phyloP scores from a whole-genome alignment of 2,329 filamentous ascomycete genomes.

The Aspergillus persii region DNA sequence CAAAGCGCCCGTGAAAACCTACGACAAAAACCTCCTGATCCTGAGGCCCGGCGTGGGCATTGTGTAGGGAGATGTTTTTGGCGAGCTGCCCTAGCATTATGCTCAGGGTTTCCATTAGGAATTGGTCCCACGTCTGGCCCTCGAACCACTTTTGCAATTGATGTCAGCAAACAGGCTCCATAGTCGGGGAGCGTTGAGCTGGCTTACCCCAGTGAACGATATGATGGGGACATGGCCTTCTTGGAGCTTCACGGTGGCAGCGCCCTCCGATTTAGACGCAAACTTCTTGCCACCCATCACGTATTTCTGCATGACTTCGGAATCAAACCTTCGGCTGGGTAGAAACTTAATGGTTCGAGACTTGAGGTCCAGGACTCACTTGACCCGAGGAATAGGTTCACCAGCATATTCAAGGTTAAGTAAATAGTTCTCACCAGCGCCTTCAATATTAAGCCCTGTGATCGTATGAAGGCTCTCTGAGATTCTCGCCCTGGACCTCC shows the following conservation, averaged over 20 bases:
- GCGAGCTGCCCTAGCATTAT: constrained; percentile 13
- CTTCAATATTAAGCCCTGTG: neutral
- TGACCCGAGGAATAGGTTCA: neutral
- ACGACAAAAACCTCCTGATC: constrained; percentile 8
- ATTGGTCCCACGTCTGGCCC: constrained; percentile 10
- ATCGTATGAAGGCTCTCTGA: neutral
- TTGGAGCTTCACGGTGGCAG: neutral
- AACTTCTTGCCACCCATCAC: constrained; percentile 1
- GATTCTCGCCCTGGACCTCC: neutral
- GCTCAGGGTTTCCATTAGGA: constrained; percentile 4
- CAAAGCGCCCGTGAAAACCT: constrained; percentile 1
- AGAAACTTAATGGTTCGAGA: neutral
- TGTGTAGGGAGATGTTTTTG: neutral
- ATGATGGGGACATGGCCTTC: neutral
- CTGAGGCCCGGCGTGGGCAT: neutral
- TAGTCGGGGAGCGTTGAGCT: no score
- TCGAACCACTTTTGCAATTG: constrained; percentile 7
- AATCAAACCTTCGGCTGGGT: neutral
- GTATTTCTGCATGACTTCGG: neutral
- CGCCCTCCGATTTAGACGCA: neutral
- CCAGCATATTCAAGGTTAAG: neutral
- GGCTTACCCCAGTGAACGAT: constrained; percentile 1
- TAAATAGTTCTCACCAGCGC: neutral
- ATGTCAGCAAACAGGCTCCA: neutral
- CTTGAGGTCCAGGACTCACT: neutral